A percentile compares a stretch with the other conserved stretches of the same genome.
These are phyloP conservation scores for Emmonsiellopsis sp. DNA, from an alignment of 2,329 filamentous ascomycete genomes.

Conservation along the genomic window DNA sequence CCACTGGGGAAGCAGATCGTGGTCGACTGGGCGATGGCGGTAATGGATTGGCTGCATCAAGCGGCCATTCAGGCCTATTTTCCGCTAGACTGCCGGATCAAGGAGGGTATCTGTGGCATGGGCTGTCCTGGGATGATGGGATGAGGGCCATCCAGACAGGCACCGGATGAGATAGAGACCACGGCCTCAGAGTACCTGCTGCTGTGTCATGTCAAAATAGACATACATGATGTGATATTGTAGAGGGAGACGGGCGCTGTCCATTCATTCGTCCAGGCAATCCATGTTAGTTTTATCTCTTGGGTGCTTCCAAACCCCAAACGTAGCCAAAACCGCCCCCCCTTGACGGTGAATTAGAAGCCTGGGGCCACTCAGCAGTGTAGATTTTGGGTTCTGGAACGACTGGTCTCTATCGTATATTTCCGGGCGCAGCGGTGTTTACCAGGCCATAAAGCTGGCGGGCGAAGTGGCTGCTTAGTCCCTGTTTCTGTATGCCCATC, in stretches of 20 bases:
- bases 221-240: not conserved
- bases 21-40: not conserved
- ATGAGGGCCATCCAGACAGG: not conserved
- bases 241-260: not conserved
- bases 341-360: not conserved
- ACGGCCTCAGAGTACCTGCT: not conserved
- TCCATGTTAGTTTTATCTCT: not conserved
- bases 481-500: too few species aligned
- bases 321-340: not conserved
- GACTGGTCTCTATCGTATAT: not conserved
- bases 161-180: not conserved
- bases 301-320: not conserved
- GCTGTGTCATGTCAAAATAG: too few species aligned
- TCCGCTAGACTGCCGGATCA: not conserved
- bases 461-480: too few species aligned
- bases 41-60: not conserved
- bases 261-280: not conserved
- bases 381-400: not conserved
- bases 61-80: constrained; percentile 1
- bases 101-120: not conserved
- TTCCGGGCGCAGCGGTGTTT: too few species aligned
- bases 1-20: not conserved
- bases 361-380: too few species aligned
- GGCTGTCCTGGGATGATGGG: too few species aligned
- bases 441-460: too few species aligned